A percentile compares a stretch with the other conserved stretches of the same genome.
These are phyloP conservation scores for Simplicillium sp. DNA, from an alignment of 2,329 filamentous ascomycete species.

Conservation along the genomic window DNA sequence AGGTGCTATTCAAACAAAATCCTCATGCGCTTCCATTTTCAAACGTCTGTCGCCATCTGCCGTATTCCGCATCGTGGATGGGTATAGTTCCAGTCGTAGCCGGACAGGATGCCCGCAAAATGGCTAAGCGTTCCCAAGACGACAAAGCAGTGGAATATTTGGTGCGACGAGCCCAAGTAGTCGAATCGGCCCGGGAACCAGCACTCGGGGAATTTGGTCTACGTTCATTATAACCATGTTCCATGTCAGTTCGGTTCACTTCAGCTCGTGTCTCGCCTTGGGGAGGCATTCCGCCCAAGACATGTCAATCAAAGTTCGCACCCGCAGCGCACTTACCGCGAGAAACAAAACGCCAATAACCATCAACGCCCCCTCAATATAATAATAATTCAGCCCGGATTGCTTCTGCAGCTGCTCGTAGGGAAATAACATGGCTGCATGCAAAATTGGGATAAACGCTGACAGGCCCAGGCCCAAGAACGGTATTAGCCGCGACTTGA, in stretches of 20 bases:
- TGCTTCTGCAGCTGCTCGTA: conserved; percentile 26
- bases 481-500: conserved; percentile 21
- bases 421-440: conserved; percentile 25
- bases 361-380: conserved; percentile 27
- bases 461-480: conserved; percentile 28
- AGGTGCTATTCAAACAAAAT: too few species aligned
- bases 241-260: neutral
- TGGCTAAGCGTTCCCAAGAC: conserved; percentile 22
- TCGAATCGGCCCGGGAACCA: conserved; percentile 32
- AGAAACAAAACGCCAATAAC: conserved; percentile 26
- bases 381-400: conserved; percentile 28
- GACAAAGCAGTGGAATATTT: conserved; percentile 35
- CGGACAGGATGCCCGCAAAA: conserved; percentile 8
- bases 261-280: neutral
- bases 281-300: conserved; percentile 13
- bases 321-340: conserved; percentile 28
- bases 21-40: neutral
- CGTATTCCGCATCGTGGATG: conserved; percentile 6
- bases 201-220: conserved; percentile 33
- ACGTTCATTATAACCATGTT: too few species aligned
- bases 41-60: conserved; percentile 1
- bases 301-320: conserved; percentile 24
- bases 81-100: conserved; percentile 13
- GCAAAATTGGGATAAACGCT: conserved; percentile 26
- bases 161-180: conserved; percentile 33